Conservation (phyloP, 1,139 yeast genomes). For the Debaryomyces subglobosus region DNA sequence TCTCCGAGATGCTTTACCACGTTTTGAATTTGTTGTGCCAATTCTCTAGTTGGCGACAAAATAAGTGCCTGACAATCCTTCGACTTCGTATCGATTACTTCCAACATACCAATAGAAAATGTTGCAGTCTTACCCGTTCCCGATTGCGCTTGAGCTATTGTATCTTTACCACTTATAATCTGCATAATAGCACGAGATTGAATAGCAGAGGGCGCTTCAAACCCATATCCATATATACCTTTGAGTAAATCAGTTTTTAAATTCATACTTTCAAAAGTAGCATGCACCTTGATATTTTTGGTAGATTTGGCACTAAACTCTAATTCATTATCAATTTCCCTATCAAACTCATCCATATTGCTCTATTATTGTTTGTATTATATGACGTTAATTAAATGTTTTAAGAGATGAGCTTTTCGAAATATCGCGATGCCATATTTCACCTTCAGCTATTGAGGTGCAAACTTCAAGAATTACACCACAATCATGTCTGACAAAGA, state of each 20-base stretch:
- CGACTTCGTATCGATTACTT: slow-evolving; percentile 69
- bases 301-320: slow-evolving; percentile 58
- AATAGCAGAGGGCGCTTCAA: slow-evolving; percentile 92
- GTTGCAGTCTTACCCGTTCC: slow-evolving; percentile 99
- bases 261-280: slow-evolving; percentile 79
- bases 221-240: slow-evolving; percentile 90
- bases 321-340: slow-evolving; percentile 58
- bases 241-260: slow-evolving; percentile 66
- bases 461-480: background rate
- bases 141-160: slow-evolving; percentile 96
- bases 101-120: slow-evolving; percentile 87
- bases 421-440: slow-evolving; percentile 13
- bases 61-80: slow-evolving; percentile 82
- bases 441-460: background rate
- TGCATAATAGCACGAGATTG: slow-evolving; percentile 95
- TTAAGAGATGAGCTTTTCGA: slow-evolving; percentile 1
- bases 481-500: slow-evolving; percentile 6
- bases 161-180: slow-evolving; percentile 86
- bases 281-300: slow-evolving; percentile 61
- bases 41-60: slow-evolving; percentile 93
- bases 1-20: slow-evolving; percentile 86
- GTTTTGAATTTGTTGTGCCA: slow-evolving; percentile 85
- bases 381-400: background rate
- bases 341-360: slow-evolving; percentile 49
- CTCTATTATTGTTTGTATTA: background rate